Evolutionary conservation across 495 filamentous ascomycete species (phyloP), one percentile per base, ranked within the genome.

Genomic region (Penicillium soppii): DNA sequence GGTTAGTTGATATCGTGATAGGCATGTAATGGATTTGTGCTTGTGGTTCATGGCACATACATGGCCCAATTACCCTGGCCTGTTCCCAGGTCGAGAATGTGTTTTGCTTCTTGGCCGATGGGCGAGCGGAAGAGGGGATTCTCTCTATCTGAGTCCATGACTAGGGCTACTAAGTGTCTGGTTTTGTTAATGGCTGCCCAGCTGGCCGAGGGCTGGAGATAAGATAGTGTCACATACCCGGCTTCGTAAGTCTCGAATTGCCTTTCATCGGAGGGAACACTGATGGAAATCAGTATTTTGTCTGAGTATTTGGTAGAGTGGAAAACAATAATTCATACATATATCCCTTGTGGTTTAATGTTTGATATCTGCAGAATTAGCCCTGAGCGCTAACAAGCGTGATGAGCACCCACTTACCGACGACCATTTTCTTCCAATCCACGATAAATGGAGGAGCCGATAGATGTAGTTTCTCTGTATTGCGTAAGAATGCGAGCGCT

Each of bases 61-160:
- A 64, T 68, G 32, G 63, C 59, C 62, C 66, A 66, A 7, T 45
- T 43, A 20, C 63, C 63, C 26, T 58, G 50, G 4, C 62, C 59
- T 6, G 62, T 65, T 20, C 62, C 62, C 21, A 65, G 59, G 25
- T 65, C 62, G 10, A 65, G 56, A 10, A 65, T 58, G 19, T 65
- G 40, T 30, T 44, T 56, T 1, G 57, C 39, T 1, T 47, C 23
- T 5, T 40, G 15, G 5, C 56, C 52, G 19, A 57, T 40, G 2
- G 58, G 58, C 13, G 58, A 21, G 6, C 37, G 41, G 40, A 53
- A 54, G 7, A 61, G 54, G 1, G 58, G 50, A 27, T 61, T 61
- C 1, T 49, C 45, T 37, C 38, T 9, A 7, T 61, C 36, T 5
- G 50, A 54, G 22, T 61, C 58, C 19, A 61, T 17, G 7, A 56